Base-by-base conservation (phyloP, 2,329 filamentous ascomycete species). In the Pseudogymnoascus sp. region DNA sequence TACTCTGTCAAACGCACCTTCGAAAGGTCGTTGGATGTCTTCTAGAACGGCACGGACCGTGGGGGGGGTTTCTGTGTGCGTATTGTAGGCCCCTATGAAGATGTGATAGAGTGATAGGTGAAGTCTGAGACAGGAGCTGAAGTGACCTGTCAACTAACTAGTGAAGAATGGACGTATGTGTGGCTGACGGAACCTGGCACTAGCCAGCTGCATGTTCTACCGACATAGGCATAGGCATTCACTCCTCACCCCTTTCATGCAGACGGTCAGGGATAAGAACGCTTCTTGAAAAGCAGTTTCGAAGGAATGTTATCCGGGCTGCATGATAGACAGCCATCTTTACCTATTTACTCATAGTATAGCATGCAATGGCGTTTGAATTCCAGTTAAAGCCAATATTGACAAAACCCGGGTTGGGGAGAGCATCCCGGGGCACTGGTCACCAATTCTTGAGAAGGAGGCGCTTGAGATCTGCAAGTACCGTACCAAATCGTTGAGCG, bases 1-100 rank as follows among this genome's bases (percentile, higher is more conserved):
- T 10, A 23, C 34, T 2, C 28, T 14, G 51, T 34, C n/a, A 57
- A 34, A 36, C 28, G 51, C 51, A 57, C 16, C 51, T 21, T 57
- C 51, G 48, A 57, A 31, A 57, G n/a, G 51, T 34, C 16, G n/a
- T 57, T 57, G 51, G 28, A 10, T 57, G 51, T 57, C 25, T 34
- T 36, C 28, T 57, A 21, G 28, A 57, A 57, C 51, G 51, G 51
- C 51, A 57, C 51, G 51, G 51, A 57, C 51, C 51, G 28, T 57
- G 16, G 51, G 51, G 25, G 28, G 28, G 28, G n/a, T 34, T 57
- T 6, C 16, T 57, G 51, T 34, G 51, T n/a, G 51, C 11, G 28
- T 11, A 57, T 57, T 14, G 28, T 21, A 34, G 14, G 10, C 16
- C 48, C 2, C 28, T 34, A 21, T 57, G 51, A 57, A 57, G 51